Base-by-base conservation (phyloP, 148 eudicot species). In the Amaranthus cruentus region DNA sequence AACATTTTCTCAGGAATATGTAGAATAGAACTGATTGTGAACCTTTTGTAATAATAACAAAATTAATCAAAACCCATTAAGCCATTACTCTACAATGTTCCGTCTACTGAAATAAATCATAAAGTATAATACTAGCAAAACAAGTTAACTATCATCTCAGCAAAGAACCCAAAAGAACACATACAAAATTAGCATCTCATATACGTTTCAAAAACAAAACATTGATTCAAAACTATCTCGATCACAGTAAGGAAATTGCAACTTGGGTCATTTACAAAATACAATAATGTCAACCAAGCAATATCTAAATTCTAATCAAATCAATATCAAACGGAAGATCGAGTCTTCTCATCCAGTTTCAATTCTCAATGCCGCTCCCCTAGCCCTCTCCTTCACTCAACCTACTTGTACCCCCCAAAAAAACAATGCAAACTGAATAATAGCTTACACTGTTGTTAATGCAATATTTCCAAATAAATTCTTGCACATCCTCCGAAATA, bases 381-480 rank as follows among this genome's bases (percentile, higher is more conserved):
- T 8, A 63, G 49, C 67, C 67, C 11, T 6, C 13, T 13, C 60
- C 60, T 4, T 14, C 13, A 56, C 13, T 11, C 53, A 44, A 44
- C 60, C 63, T 13, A 44, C 70, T 4, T 13, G 6, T 62, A 52
- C 62, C 70, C 14, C 44, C 13, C 12, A 58, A 2, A n/a, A 2
- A 2, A 61, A 5, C 15, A 3, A 43, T 21, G 15, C 9, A 73
- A 43, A 43, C 6, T 4, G 15, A 44, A 49, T 3, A 12, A 54
- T 11, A 14, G 38, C 90, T 83, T 81, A 94, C 98, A 54, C 72
- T 50, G 69, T 74, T 84, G 77, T 74, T 66, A 9, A 95, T 76
- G 69, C 97, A 95, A 59, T 83, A 78, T 11, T 70, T 71, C 93
- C 93, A 95, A 56, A 95, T 87, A 81, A 88, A 90, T 5, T 87